Evolutionary conservation across 495 filamentous ascomycete species (phyloP).

Genomic region (Tuber melanosporum): DNA sequence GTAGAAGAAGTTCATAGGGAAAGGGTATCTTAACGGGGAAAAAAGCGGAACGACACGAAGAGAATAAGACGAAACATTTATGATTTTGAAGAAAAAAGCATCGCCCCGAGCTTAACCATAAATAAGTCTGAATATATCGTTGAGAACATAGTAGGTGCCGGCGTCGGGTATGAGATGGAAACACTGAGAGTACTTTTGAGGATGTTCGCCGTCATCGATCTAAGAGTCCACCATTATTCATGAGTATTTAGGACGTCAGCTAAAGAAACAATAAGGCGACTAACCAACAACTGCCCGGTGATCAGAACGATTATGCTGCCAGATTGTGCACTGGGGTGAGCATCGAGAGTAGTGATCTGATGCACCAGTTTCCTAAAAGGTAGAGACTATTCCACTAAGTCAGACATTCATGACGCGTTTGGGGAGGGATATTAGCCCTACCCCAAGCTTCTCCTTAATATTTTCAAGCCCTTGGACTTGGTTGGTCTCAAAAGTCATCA

Average conservation of each 20-base stretch:
- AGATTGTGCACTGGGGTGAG: constrained; percentile 58
- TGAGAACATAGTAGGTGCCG: constrained; percentile 77
- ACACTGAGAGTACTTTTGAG: constrained; percentile 77
- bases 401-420: background rate
- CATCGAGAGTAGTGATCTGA: constrained; percentile 60
- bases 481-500: constrained; percentile 81
- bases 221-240: constrained; percentile 40
- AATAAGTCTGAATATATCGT: constrained; percentile 85
- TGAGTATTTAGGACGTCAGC: background rate
- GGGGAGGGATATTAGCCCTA: constrained; percentile 43
- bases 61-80: background rate
- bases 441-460: constrained; percentile 73
- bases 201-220: constrained; percentile 73
- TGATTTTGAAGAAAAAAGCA: background rate
- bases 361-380: constrained; percentile 77
- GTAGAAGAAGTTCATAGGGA: background rate
- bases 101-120: constrained; percentile 45
- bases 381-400: constrained; percentile 51
- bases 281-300: constrained; percentile 74
- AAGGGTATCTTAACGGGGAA: background rate
- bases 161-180: constrained; percentile 73
- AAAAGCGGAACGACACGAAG: background rate
- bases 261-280: constrained; percentile 26
- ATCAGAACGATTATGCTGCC: constrained; percentile 75
- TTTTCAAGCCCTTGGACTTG: constrained; percentile 52